These are phyloP conservation scores for Mycena galopus DNA, from an alignment of 768 basidiomycete species.

Conservation along the genomic window DNA sequence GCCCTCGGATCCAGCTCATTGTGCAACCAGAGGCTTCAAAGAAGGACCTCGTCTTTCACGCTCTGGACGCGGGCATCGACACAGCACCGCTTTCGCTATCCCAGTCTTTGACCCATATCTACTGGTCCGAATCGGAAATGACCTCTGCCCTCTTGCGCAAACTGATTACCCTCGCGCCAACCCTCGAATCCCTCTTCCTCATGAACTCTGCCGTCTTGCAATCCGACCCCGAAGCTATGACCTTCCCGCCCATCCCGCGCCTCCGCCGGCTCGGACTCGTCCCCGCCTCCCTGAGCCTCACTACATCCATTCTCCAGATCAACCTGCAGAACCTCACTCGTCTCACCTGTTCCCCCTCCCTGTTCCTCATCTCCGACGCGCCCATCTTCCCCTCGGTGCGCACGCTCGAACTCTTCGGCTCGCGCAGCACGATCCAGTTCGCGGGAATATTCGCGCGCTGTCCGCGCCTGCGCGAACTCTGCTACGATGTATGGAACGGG, in stretches of 20 bases:
- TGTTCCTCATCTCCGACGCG: neutral
- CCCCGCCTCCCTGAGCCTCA: neutral
- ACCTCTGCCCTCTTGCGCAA: neutral
- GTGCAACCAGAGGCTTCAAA: constrained; percentile 1
- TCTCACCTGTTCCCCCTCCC: constrained; percentile 6
- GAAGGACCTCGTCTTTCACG: too few species aligned
- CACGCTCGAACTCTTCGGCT: constrained; percentile 24
- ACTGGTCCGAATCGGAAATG: constrained; percentile 9
- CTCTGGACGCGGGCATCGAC: neutral
- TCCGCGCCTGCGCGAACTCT: constrained; percentile 12
- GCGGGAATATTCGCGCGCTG: constrained; percentile 5
- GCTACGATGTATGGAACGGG: constrained; percentile 20
- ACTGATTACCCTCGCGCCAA: neutral
- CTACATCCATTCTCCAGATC: neutral
- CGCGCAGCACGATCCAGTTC: constrained; percentile 8
- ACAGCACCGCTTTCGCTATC: neutral
- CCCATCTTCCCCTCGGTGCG: constrained; percentile 3
- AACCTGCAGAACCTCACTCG: constrained; percentile 9
- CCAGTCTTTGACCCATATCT: constrained; percentile 6
- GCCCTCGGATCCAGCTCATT: constrained; percentile 18
- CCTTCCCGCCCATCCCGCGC: neutral
- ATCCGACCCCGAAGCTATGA: neutral
- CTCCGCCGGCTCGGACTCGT: constrained; percentile 12
- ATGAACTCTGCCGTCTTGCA: neutral
- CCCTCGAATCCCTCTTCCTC: constrained; percentile 13